Percentiles rank a stretch among this genome's conserved stretches.
phyloP scores from a whole-genome alignment of 2,329 filamentous ascomycete species.

The Fusarium heterosporum region DNA sequence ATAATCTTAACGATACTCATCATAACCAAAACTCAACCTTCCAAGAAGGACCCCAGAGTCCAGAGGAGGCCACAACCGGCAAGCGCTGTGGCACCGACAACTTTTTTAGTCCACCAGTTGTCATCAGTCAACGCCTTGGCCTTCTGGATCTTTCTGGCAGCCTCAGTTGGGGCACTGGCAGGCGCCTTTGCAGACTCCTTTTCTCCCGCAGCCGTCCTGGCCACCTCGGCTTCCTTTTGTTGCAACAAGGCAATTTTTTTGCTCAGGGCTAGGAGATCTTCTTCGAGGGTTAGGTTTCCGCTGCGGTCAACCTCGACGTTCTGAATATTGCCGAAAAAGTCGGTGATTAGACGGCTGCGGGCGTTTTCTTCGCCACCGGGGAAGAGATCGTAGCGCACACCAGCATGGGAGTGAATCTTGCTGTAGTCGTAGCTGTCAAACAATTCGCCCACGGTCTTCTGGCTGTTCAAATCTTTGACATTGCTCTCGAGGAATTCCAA shows the following conservation, averaged over 20 bases:
- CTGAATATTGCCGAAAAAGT: conserved; percentile 98
- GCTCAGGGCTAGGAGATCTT: conserved; percentile 83
- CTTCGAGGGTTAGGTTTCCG: conserved; percentile 69
- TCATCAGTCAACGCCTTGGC: conserved; percentile 73
- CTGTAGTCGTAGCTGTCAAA: conserved; percentile 96
- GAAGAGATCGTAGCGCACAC: conserved; percentile 96
- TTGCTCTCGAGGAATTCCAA: conserved; percentile 95
- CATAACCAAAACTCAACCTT: conserved; percentile 36
- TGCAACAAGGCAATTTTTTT: conserved; percentile 69
- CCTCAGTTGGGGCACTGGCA: conserved; percentile 46
- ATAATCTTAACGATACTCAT: conserved; percentile 4
- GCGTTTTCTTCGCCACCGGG: conserved; percentile 82
- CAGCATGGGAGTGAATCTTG: conserved; percentile 94
- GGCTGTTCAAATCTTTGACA: conserved; percentile 85
- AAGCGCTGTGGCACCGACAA: conserved; percentile 70
- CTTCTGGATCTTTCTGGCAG: conserved; percentile 49
- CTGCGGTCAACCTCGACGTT: conserved; percentile 87
- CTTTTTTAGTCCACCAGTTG: conserved; percentile 75
- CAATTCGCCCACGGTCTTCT: conserved; percentile 90
- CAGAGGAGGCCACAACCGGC: conserved; percentile 71
- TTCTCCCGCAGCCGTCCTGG: conserved; percentile 43
- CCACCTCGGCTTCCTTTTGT: conserved; percentile 60
- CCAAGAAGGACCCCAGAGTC: conserved; percentile 67
- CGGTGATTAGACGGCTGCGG: conserved; percentile 84
- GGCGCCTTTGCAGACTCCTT: conserved; percentile 46